Evolutionary conservation across 2,329 filamentous ascomycete genomes (phyloP), one percentile per base, ranked within the genome.

Genomic region (Fusarium citri): DNA sequence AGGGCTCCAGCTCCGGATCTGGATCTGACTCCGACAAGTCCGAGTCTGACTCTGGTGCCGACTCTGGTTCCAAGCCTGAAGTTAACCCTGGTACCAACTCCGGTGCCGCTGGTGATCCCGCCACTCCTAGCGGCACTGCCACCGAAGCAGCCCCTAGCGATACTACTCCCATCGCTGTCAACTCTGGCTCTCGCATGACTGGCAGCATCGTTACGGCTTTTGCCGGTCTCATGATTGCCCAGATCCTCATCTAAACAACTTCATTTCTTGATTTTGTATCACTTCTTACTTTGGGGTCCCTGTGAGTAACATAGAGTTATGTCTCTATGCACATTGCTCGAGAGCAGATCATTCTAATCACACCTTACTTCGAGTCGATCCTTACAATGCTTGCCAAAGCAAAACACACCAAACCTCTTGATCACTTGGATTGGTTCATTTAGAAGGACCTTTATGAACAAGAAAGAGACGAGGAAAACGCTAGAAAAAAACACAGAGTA

Each of bases 311-410:
- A 10, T 22, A 23, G 20, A 25, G 41, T 37, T 37, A 37, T 37
- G 34, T n/a, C 34, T 37, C 18, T 37, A n/a, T 43, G 5, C 15
- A 37, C 9, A 45, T 45, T 28, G 25, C 25, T 47, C 25, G 66
- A 73, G 70, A 76, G 76, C 76, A 74, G 69, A 69, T 66, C 73
- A 72, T 69, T 62, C 53, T 78, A 77, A 77, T 77, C 20, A 25
- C 25, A 66, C 70, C 73, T 77, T 66, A 69, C 64, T 76, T 76
- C 74, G 70, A 76, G 69, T 72, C 72, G 63, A 72, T 72, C 68
- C 60, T 73, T 77, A 74, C 66, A 26, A 64, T 54, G 68, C 68
- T 66, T 70, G 72, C 71, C 72, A 74, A 70, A 59, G 59, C 69
- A 62, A 47, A 47, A 56, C 55, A 47, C 26, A 34, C 20, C 9